These are phyloP conservation scores for Candida pseudoglaebosa DNA, from an alignment of 805 yeast genomes.

Conservation along the genomic window DNA sequence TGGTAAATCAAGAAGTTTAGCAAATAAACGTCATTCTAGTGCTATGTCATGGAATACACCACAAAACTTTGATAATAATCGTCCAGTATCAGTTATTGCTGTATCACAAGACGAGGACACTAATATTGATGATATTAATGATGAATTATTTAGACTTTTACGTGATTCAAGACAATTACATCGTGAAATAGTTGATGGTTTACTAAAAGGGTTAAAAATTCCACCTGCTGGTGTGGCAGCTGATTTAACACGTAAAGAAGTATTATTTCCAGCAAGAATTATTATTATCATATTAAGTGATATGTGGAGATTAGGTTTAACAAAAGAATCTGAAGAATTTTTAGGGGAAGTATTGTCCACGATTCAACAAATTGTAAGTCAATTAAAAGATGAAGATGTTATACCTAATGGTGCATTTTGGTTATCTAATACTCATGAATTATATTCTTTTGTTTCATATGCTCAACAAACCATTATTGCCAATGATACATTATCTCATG, in stretches of 20 bases:
- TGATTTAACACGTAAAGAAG: slow-evolving; percentile 81
- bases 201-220: slow-evolving; percentile 77
- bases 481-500: slow-evolving; percentile 72
- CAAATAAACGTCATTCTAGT: slow-evolving; percentile 39
- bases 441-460: slow-evolving; percentile 88
- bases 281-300: slow-evolving; percentile 88
- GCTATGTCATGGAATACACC: slow-evolving; percentile 33
- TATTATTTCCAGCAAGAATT: slow-evolving; percentile 92
- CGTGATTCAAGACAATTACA: slow-evolving; percentile 71
- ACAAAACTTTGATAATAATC: slow-evolving; percentile 34
- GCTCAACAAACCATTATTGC: slow-evolving; percentile 91
- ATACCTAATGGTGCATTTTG: slow-evolving; percentile 94
- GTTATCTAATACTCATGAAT: slow-evolving; percentile 94
- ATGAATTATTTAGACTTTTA: slow-evolving; percentile 65
- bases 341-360: slow-evolving; percentile 84
- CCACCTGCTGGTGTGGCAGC: slow-evolving; percentile 86
- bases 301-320: slow-evolving; percentile 97
- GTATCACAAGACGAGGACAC: slow-evolving; percentile 51
- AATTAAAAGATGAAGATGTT: slow-evolving; percentile 80
- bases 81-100: slow-evolving; percentile 63
- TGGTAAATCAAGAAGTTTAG: slow-evolving; percentile 29
- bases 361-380: slow-evolving; percentile 78
- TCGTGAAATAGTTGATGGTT: slow-evolving; percentile 80
- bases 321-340: slow-evolving; percentile 86
- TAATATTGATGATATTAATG: slow-evolving; percentile 65